Evolutionary conservation across 164 flowering plant species (phyloP).

Genomic region (Paratinospora sagittata): DNA sequence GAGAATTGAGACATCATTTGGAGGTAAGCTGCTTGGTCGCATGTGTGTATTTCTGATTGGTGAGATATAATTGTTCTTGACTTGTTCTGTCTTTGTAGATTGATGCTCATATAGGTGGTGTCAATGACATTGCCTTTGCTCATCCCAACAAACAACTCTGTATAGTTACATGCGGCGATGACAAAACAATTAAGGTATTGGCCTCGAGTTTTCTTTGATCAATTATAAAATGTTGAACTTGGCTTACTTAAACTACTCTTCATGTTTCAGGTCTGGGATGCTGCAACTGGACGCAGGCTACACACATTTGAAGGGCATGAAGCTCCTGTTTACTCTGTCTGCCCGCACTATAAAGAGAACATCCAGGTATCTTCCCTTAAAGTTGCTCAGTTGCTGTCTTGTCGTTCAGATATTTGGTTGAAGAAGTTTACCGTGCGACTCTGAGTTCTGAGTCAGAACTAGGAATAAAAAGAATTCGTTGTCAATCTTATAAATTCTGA

Average conservation of each 20-base stretch:
- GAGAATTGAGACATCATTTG: constrained; percentile 49
- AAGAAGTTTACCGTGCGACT: neutral
- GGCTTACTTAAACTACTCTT: neutral
- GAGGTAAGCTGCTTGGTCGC: constrained; percentile 30
- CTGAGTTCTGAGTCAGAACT: neutral
- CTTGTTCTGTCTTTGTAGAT: constrained; percentile 27
- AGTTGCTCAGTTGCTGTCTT: neutral
- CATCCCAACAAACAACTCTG: constrained; percentile 55
- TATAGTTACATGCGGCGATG: constrained; percentile 66
- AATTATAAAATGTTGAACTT: neutral
- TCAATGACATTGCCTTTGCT: constrained; percentile 64
- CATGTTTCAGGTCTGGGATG: constrained; percentile 52
- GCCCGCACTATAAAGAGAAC: constrained; percentile 64
- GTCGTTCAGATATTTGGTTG: neutral
- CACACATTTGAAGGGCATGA: constrained; percentile 68
- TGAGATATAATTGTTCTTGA: neutral
- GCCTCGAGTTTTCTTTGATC: neutral
- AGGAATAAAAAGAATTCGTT: neutral
- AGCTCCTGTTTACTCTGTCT: constrained; percentile 70
- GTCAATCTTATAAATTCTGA: neutral
- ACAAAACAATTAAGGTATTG: constrained; percentile 52
- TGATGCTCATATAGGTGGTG: constrained; percentile 65
- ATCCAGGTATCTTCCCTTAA: constrained; percentile 37
- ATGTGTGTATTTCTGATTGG: neutral
- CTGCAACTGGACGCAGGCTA: constrained; percentile 37